These are phyloP conservation scores for Clarireedia paspali DNA, from an alignment of 2,329 filamentous ascomycete genomes.

Conservation along the genomic window DNA sequence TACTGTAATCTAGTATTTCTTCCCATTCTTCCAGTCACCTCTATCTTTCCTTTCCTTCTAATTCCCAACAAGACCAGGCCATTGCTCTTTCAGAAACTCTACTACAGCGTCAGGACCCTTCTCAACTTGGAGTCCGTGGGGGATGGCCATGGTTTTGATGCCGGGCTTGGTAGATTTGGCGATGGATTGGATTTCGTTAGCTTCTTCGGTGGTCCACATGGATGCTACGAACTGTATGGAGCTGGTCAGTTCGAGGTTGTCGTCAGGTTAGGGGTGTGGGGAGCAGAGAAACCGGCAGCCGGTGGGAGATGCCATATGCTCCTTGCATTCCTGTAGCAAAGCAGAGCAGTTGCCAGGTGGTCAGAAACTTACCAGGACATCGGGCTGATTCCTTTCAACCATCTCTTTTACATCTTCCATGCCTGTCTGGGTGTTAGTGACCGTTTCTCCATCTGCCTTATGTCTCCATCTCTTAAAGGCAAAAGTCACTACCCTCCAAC, in stretches of 20 bases:
- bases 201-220: constrained; percentile 43
- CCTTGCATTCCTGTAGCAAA: too few relatives aligned
- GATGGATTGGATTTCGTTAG: constrained; percentile 36
- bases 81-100: constrained; percentile 39
- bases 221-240: constrained; percentile 48
- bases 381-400: constrained; percentile 43
- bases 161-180: constrained; percentile 38
- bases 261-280: background rate
- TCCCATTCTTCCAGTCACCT: too few relatives aligned
- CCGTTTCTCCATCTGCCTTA: background rate
- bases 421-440: constrained; percentile 26
- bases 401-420: constrained; percentile 49
- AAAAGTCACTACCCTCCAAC: background rate
- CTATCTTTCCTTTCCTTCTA: background rate
- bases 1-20: too few relatives aligned
- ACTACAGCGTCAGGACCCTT: constrained; percentile 48
- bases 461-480: background rate
- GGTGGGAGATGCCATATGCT: too few relatives aligned
- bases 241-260: background rate
- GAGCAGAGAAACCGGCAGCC: background rate
- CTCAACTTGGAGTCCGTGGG: constrained; percentile 45
- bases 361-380: constrained; percentile 41
- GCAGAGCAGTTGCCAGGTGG: background rate
- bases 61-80: constrained; percentile 18
- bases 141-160: constrained; percentile 45